These are phyloP conservation scores for Adansonia gregorii DNA, from an alignment of 441 rosid species.

Conservation along the genomic window DNA sequence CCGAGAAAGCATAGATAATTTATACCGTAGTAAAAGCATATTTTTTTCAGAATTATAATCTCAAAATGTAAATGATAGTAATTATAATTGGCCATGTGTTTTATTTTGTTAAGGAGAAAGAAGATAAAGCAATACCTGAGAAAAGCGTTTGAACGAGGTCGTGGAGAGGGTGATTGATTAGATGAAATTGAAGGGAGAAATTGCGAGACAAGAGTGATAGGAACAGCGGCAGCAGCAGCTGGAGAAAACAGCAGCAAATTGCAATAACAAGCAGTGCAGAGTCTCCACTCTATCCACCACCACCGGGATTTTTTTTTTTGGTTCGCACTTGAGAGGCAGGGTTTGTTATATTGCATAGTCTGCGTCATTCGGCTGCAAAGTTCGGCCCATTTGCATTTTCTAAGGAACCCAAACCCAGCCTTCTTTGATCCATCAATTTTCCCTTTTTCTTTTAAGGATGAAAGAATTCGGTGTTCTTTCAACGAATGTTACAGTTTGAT, in stretches of 20 bases:
- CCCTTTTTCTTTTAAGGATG: too few relatives aligned
- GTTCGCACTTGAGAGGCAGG: neutral
- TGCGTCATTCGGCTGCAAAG: neutral
- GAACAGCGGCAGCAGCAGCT: neutral
- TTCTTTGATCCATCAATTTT: too few relatives aligned
- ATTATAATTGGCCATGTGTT: neutral
- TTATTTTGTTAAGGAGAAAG: neutral
- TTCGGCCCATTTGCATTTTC: neutral
- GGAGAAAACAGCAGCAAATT: neutral
- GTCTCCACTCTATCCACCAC: neutral
- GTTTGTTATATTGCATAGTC: neutral
- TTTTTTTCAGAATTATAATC: neutral
- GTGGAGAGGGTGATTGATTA: neutral
- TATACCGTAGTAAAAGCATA: neutral
- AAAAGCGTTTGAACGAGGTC: neutral
- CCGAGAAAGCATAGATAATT: neutral
- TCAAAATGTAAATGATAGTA: neutral
- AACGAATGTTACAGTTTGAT: too few relatives aligned
- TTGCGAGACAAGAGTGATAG: neutral
- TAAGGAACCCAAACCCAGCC: too few relatives aligned
- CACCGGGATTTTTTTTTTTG: neutral
- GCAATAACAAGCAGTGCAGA: neutral
- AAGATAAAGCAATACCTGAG: constrained; percentile 16
- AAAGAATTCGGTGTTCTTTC: too few relatives aligned
- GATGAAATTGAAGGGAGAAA: neutral